Conservation (phyloP, 805 yeast genomes). For the Zygotorulaspora danielsina region DNA sequence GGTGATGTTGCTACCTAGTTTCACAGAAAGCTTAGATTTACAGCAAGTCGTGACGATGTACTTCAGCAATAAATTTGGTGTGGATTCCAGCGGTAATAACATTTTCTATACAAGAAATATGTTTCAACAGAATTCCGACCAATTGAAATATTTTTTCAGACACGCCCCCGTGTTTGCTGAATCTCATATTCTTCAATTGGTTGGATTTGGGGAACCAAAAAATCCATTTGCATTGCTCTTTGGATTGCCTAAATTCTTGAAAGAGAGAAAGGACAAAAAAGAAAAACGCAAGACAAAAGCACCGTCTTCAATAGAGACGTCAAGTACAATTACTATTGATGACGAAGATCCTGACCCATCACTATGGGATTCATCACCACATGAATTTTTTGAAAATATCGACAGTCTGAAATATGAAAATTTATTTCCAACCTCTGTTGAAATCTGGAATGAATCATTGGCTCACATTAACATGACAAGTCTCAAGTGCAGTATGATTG, state of each 20-base stretch:
- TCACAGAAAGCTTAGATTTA: slow-evolving; percentile 49
- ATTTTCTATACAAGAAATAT: slow-evolving; percentile 50
- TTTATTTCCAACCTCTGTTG: slow-evolving; percentile 22
- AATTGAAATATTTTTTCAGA: slow-evolving; percentile 65
- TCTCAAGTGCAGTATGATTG: slow-evolving; percentile 62
- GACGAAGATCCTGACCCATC: slow-evolving; percentile 7
- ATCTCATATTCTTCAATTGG: slow-evolving; percentile 66
- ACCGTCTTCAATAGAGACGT: slow-evolving; percentile 6
- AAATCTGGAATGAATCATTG: slow-evolving; percentile 53
- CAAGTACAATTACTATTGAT: slow-evolving; percentile 16
- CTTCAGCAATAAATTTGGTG: slow-evolving; percentile 58
- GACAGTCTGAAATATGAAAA: slow-evolving; percentile 27
- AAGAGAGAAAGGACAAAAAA: slow-evolving; percentile 66
- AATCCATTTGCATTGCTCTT: slow-evolving; percentile 76
- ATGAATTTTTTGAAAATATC: slow-evolving; percentile 26
- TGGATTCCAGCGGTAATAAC: slow-evolving; percentile 58
- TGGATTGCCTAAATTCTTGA: slow-evolving; percentile 65
- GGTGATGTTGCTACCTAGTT: slow-evolving; percentile 58
- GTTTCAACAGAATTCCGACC: slow-evolving; percentile 36
- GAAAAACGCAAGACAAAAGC: slow-evolving; percentile 48
- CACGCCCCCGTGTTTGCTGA: slow-evolving; percentile 73
- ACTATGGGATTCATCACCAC: slow-evolving; percentile 4
- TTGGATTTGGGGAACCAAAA: slow-evolving; percentile 71
- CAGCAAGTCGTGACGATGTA: slow-evolving; percentile 59
- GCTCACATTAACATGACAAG: slow-evolving; percentile 58